Evolutionary conservation across 2,329 filamentous ascomycete genomes (phyloP), one percentile per base, ranked within the genome.

Genomic region (Emmonsiellopsis sp.): DNA sequence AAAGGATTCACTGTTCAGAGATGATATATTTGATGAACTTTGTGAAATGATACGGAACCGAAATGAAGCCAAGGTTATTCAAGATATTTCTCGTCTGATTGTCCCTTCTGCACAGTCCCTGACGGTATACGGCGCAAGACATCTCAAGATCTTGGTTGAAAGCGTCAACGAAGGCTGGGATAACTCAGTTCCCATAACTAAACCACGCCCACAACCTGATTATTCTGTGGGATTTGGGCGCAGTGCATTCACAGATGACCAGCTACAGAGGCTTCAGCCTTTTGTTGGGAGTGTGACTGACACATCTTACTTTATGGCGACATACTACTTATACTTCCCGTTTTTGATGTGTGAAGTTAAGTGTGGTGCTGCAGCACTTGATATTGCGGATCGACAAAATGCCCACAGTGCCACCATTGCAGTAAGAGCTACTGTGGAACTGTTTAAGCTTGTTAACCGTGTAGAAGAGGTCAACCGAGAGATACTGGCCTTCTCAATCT

Each of bases 141-240:
- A 69, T 53, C 65, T 75, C 6, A 43, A 66, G 1, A 30, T 40
- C 55, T 55, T 77, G 7, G 61, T 62, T 32, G 71, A 77, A 57
- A 73, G 68, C 55, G 63, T 71, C 37, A 73, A 76, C 57, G 65
- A 75, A 62, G 63, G 63, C 53, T 76, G 73, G 73, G 67, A 67
- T 51, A 71, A 69, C 55, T 67, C 67, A 5, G 63, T 73, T 37
- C 65, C 72, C 6, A 40, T 76, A 6, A 65, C 57, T 32, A 61
- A 61, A 1, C 57, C 67, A 47, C 66, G 66, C 50, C 74, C 70
- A 8, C 72, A 77, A 59, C n/a, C n/a, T n/a, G n/a, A n/a, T n/a
- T n/a, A n/a, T n/a, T n/a, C n/a, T n/a, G n/a, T n/a, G n/a, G n/a
- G 71, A 32, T 76, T 77, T 56, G 62, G 49, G 43, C 62, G 66